Evolutionary conservation across 441 rosid genomes (phyloP).

Genomic region (Flueggea neowawraea): DNA sequence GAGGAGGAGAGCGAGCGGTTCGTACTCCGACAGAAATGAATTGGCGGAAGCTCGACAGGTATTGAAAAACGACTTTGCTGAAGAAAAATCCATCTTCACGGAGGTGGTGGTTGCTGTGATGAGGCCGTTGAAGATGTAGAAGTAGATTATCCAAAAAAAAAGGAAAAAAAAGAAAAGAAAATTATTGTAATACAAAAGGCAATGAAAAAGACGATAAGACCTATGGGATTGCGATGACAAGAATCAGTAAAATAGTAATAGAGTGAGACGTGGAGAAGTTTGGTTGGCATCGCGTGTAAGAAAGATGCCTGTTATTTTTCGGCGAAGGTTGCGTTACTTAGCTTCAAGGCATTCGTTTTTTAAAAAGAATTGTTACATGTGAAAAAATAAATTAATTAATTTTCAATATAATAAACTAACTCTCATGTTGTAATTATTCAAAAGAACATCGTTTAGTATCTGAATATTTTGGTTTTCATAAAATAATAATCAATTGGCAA

Average conservation of each 20-base stretch:
- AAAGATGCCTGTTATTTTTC: background rate
- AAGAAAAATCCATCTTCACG: constrained; percentile 25
- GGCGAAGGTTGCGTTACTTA: too few species aligned
- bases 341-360: too few species aligned
- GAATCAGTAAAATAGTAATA: background rate
- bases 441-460: too few species aligned
- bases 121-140: background rate
- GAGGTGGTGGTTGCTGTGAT: background rate
- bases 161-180: background rate
- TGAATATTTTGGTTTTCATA: too few species aligned
- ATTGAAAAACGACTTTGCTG: constrained; percentile 27
- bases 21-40: constrained; percentile 54
- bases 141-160: background rate
- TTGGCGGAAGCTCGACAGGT: constrained; percentile 48
- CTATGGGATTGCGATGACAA: background rate
- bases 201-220: background rate
- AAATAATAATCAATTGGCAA: too few species aligned
- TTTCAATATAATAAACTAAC: too few species aligned
- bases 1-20: constrained; percentile 64
- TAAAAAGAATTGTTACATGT: too few species aligned
- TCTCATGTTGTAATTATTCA: too few species aligned
- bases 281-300: background rate
- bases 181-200: too few species aligned
- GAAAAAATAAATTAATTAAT: too few species aligned
- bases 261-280: background rate